Base-by-base conservation (phyloP, 2,329 filamentous ascomycete species). In the Pseudogymnoascus sp. region DNA sequence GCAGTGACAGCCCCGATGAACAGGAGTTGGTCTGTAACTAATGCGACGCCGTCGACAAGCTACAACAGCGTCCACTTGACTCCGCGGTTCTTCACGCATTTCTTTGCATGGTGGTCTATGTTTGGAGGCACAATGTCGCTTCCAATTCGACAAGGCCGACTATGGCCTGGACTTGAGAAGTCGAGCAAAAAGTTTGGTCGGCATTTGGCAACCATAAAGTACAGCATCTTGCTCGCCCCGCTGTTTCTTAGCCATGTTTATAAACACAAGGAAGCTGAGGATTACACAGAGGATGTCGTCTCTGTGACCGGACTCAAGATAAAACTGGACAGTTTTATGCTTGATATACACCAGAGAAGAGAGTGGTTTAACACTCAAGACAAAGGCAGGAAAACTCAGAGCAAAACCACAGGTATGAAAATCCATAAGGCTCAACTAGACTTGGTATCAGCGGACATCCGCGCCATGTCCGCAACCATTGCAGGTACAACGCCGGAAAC, bases 171-270 rank as follows among this genome's bases (percentile, higher is more conserved):
- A 0, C 83, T 91, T 22, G 94, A 97, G 67, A 97, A 96, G 78
- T 94, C 91, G 50, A 97, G 91, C 79, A 99, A 99, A 77, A 99
- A 99, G 72, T 99, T 99, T 72, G 93, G 93, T 12, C 85, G 94
- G 58, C 95, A 99, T 74, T 78, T 99, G 64, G 93, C 91, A n/a
- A 99, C 95, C 7, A 92, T 99, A 78, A 99, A 99, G 78, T 97
- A 97, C 76, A 97, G 93, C 64, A 77, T 99, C 20, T 81, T 97
- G 2, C 79, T 99, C 14, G 96, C 94, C 2, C 94, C 94, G 0
- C 77, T 99, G 2, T 99, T 96, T 73, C 83, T 99, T 65, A 95
- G 92, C 67, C 94, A 99, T 69, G 91, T 99, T 32, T 99, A 99
- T 77, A 97, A 97, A 74, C 94, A 99, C 77, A 97, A 97, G 72